These are phyloP conservation scores for Sechiopsis laciniata DNA, from an alignment of 306 rosid genomes.

Conservation along the genomic window DNA sequence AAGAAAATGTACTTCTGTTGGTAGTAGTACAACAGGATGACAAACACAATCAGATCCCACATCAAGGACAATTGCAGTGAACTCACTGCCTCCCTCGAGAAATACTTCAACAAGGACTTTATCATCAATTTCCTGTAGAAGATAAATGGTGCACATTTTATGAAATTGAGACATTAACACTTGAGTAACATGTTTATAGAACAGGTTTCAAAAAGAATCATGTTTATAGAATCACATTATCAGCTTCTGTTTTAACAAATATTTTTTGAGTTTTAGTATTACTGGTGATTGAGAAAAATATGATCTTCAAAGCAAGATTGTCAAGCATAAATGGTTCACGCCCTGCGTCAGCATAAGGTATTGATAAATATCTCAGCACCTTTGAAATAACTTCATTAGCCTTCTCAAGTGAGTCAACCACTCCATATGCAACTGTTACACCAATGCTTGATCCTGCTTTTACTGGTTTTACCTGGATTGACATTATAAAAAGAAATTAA, in stretches of 20 bases:
- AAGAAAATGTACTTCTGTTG: conserved; percentile 63
- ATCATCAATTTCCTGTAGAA: conserved; percentile 68
- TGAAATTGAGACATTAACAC: conserved; percentile 15
- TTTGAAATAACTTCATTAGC: conserved; percentile 64
- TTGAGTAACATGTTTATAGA: background rate
- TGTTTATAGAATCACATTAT: background rate
- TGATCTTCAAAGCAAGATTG: background rate
- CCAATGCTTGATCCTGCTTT: conserved; percentile 96
- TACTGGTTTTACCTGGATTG: conserved; percentile 75
- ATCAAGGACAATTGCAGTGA: conserved; percentile 90
- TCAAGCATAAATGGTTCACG: background rate
- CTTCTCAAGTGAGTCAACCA: conserved; percentile 59
- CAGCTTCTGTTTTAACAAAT: background rate
- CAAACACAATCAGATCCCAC: conserved; percentile 70
- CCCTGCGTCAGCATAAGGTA: conserved; percentile 5
- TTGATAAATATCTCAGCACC: conserved; percentile 38
- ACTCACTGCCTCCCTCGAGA: conserved; percentile 94
- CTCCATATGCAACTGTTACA: conserved; percentile 83
- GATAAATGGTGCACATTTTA: conserved; percentile 24
- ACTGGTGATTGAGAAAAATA: background rate
- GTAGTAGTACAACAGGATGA: conserved; percentile 77
- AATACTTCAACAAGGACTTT: conserved; percentile 78
- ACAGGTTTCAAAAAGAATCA: too few relatives aligned
- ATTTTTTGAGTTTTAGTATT: background rate
- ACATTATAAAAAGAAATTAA: conserved; percentile 7